Conservation (phyloP, 306 rosid species). For the Dryas drummondii region DNA sequence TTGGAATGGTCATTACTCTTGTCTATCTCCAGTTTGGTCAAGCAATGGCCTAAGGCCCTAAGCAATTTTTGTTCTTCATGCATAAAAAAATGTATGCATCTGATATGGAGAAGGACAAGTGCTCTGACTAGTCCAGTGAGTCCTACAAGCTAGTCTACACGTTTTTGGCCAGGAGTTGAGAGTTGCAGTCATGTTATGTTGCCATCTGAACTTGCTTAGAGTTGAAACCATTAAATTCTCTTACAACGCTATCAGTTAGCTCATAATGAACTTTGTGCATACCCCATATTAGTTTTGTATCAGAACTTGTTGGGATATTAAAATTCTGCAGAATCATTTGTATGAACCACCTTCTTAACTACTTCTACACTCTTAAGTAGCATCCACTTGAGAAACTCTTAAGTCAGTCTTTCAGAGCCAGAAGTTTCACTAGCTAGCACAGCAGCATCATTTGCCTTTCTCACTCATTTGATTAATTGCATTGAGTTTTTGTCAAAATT, state of each 20-base stretch:
- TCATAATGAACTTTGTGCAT: not conserved
- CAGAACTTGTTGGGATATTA: too few species aligned
- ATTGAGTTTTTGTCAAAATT: too few species aligned
- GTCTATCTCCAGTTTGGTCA: not conserved
- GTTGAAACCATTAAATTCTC: not conserved
- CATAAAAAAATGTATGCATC: not conserved
- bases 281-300: not conserved
- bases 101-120: not conserved
- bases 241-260: not conserved
- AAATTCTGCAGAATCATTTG: too few species aligned
- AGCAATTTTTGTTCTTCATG: not conserved
- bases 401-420: too few species aligned
- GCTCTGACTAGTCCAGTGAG: not conserved
- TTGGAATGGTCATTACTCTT: not conserved
- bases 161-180: too few species aligned
- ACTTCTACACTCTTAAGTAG: too few species aligned
- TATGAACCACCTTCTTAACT: too few species aligned
- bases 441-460: too few species aligned
- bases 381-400: too few species aligned
- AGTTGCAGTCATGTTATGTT: not conserved
- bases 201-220: not conserved
- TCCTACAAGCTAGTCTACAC: not conserved
- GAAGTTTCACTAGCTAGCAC: too few species aligned
- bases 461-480: too few species aligned
- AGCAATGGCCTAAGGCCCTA: too few species aligned